Evolutionary conservation across 192 early-diverging fungal genomes (phyloP), one percentile per base, ranked within the genome.

Genomic region (Coemansia sp.): DNA sequence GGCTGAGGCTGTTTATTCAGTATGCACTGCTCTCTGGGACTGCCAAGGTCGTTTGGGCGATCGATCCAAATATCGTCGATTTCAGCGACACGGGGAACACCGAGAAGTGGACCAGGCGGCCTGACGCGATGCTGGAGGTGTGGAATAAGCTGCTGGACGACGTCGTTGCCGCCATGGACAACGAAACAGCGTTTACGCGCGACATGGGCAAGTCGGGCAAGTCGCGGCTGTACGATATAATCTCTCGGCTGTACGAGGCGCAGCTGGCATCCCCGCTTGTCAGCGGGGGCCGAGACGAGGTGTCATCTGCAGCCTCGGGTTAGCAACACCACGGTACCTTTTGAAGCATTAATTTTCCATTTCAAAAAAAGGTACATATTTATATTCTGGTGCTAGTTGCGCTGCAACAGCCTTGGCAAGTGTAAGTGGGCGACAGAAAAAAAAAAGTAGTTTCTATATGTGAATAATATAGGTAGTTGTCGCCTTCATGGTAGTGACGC

Each of bases 191-290:
- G 10, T 79, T 79, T 47, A 79, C 76, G 3, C 63, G 65, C 18
- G 76, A 79, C 27, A 79, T 73, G 71, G 74, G 76, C 51, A 73
- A 73, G 67, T 51, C 45, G 30, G 76, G 76, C 46, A 79, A 79
- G 64, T 79, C 76, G 24, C 64, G 76, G 7, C 65, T 55, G 67
- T 73, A 63, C 49, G 76, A 79, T 14, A 69, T 79, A 29, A 39
- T 79, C 6, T 28, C 35, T 1, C 28, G 53, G 13, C 39, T 73
- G 39, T 55, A 66, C 52, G 60, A 61, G 20, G 60, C 48, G 22
- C 60, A 53, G 50, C 59, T 61, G 14, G 47, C 32, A 11, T 57
- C 55, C 0, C 30, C 58, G 35, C 35, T 57, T n/a, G 55, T 57
- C 19, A 32, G 18, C 11, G 55, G 55, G 5, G 35, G 58, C 32